Evolutionary conservation across 2,329 filamentous ascomycete genomes (phyloP), one percentile per base, ranked within the genome.

Genomic region (Penicillium sp.): DNA sequence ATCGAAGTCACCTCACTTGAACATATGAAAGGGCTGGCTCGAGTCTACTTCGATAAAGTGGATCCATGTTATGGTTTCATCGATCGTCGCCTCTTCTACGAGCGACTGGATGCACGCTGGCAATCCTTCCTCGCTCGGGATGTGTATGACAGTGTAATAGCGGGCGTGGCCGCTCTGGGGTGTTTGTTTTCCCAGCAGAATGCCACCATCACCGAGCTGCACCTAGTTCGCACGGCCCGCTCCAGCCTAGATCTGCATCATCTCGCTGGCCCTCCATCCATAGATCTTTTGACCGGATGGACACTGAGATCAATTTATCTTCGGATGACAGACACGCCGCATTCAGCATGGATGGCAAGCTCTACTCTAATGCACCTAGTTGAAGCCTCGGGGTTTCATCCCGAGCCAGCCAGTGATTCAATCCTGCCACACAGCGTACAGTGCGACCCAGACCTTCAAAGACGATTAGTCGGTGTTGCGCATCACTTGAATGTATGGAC

Each of bases 401-500:
- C 49, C 6, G 52, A 58, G 25, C 36, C 51, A 7, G 16, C 49
- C 0, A 23, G 26, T 2, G 38, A 47, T 25, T 50, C 47, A 5
- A 36, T 48, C 13, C 41, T 47, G n/a, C 51, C 48, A 9, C 29
- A 31, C 15, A 33, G 31, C 8, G 25, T 41, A 2, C 32, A 41
- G 3, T 39, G 39, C 11, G 53, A 63, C 19, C 38, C 49, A 9
- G 71, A 75, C 9, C 54, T 64, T 2, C 59, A 63, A 4, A 60
- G 66, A 21, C 54, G 73, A 4, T 48, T 77, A 2, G 51, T 76
- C 37, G 68, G 74, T 19, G 64, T 79, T 1, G 71, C 77, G 0
- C 71, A 75, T n/a, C 76, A 79, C 46, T 62, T 79, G 5, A 79
- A 80, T 48, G 71, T 72, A 3, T 80, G 77, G 76, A 72, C 72